Base-by-base conservation (phyloP, 2,329 filamentous ascomycete species). In the Pyrenophora seminiperda region DNA sequence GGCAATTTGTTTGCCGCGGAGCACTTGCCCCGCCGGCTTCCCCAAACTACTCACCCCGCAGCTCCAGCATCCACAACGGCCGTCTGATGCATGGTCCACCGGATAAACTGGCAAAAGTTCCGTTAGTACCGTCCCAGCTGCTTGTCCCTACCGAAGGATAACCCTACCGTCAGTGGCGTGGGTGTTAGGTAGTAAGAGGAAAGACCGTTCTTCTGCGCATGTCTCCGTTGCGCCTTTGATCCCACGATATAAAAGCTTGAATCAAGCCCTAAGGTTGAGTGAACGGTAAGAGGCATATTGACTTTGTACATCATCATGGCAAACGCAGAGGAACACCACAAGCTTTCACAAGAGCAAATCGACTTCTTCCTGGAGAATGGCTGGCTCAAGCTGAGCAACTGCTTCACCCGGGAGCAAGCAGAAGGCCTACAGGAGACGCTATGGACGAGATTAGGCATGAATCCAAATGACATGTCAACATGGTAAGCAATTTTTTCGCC, bases 371-470 rank as follows among this genome's bases (percentile, higher is more conserved):
- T 85, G 29, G 63, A 77, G 33, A 73, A 84, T 62, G 83, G 83
- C 43, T 85, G 77, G 68, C 59, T 85, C 17, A 81, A 81, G 38
- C 66, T 85, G 11, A 72, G 73, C 1, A 65, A 76, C 20, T 84
- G 82, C 72, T 83, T 83, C 62, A 76, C 78, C 0, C 66, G 64
- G 14, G 73, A 76, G 43, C 76, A 79, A 55, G 77, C 79, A 1
- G 74, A 74, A 2, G 73, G 77, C 33, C 77, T 80, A 55, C 79
- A 78, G 3, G 62, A 70, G 9, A 75, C 75, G 14, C 61, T 88
- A 29, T 89, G 86, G 86, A 82, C 80, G 0, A 79, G 86, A 7
- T 78, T 89, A 4, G 85, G 83, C 19, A 85, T 87, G 79, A 80
- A 81, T 37, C 80, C 84, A 0, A 76, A 78, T 3, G 83, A 90